Percentiles rank a stretch among this genome's conserved stretches.
Conservation (phyloP, 164 flowering plant species). For the Stephania japonica region DNA sequence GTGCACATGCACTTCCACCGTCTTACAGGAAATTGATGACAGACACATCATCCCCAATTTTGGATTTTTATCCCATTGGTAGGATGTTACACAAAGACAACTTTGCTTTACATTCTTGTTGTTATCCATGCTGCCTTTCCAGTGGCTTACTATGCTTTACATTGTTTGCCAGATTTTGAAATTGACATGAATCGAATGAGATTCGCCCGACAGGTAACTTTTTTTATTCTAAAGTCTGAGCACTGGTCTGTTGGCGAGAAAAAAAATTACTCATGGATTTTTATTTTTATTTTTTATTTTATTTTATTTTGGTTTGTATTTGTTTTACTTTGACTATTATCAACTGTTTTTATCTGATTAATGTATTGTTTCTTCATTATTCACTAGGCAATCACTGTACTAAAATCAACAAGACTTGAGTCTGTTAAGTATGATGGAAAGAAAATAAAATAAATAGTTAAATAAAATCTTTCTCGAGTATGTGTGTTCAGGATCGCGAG, state of each 20-base stretch:
- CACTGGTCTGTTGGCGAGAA: background rate
- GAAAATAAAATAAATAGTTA: no score
- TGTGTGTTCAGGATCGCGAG: no score
- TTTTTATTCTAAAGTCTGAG: background rate
- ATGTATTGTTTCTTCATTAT: background rate
- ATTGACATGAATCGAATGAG: slow-evolving; percentile 54
- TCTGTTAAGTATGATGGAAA: no score
- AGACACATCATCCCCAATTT: slow-evolving; percentile 42
- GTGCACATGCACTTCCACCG: slow-evolving; percentile 60
- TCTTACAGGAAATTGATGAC: slow-evolving; percentile 47
- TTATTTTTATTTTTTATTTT: background rate
- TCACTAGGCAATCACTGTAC: background rate
- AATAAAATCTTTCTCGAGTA: no score
- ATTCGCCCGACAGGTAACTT: slow-evolving; percentile 47
- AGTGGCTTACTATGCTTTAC: slow-evolving; percentile 2
- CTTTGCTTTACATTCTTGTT: background rate
- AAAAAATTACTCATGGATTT: background rate
- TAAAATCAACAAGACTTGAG: background rate
- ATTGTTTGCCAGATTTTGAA: slow-evolving; percentile 41
- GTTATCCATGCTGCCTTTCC: background rate
- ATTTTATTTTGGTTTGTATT: background rate
- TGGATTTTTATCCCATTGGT: slow-evolving; percentile 61
- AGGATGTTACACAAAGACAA: background rate
- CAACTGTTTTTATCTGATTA: background rate
- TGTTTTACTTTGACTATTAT: background rate